Conservation (phyloP, 2,329 filamentous ascomycete species). For the Colletotrichum costaricense region DNA sequence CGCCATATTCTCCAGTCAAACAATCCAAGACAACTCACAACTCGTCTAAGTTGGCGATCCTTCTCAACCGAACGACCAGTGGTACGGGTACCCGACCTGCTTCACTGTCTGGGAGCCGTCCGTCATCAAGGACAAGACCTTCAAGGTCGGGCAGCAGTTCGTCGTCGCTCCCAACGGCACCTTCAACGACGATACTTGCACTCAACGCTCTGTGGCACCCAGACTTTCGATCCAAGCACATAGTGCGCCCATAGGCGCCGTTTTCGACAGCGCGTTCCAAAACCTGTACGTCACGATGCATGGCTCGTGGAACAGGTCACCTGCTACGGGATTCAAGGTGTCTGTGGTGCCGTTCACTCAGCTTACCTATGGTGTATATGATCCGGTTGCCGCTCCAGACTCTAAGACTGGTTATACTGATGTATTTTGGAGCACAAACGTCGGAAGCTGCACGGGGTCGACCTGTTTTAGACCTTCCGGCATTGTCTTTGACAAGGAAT, state of each 20-base stretch:
- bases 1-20: neutral
- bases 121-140: slow-evolving; percentile 45
- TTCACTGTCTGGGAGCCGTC: slow-evolving; percentile 64
- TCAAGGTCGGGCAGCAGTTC: slow-evolving; percentile 50
- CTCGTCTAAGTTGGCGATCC: slow-evolving; percentile 42
- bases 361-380: slow-evolving; percentile 40
- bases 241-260: slow-evolving; percentile 70
- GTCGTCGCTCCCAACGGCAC: slow-evolving; percentile 48
- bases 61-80: slow-evolving; percentile 42
- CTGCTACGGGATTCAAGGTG: slow-evolving; percentile 52
- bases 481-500: slow-evolving; percentile 38
- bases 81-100: slow-evolving; percentile 72
- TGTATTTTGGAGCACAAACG: slow-evolving; percentile 47
- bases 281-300: slow-evolving; percentile 71
- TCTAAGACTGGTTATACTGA: slow-evolving; percentile 44
- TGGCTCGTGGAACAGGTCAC: slow-evolving; percentile 64
- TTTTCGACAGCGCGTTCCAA: slow-evolving; percentile 63
- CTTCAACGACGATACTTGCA: slow-evolving; percentile 50
- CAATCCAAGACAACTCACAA: neutral
- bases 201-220: slow-evolving; percentile 48
- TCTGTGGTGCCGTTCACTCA: slow-evolving; percentile 48
- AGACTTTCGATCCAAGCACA: slow-evolving; percentile 67
- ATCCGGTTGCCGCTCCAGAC: slow-evolving; percentile 45
- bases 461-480: slow-evolving; percentile 41
- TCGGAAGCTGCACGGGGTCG: slow-evolving; percentile 41